Percentiles rank a stretch among this genome's conserved stretches.
Conservation (phyloP, 1,139 yeast genomes). For the Blastobotrys niveus region DNA sequence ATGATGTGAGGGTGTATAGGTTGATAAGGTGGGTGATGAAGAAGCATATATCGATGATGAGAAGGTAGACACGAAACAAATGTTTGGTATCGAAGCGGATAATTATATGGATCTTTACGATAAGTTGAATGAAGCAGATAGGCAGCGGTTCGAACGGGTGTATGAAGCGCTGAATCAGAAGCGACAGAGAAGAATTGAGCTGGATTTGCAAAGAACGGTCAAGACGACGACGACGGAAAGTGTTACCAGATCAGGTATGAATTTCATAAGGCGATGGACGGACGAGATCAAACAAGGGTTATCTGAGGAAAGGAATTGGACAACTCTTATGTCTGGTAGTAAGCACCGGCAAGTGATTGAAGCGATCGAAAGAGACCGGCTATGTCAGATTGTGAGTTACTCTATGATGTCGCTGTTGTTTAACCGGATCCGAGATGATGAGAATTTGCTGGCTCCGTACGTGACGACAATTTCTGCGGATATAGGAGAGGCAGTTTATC, state of each 20-base stretch:
- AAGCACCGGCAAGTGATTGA: too few species aligned
- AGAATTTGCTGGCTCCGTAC: too few species aligned
- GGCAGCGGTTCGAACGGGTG: slow-evolving; percentile 52
- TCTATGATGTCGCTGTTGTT: too few species aligned
- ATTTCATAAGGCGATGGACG: slow-evolving; percentile 64
- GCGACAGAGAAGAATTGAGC: slow-evolving; percentile 73
- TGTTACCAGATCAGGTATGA: slow-evolving; percentile 61
- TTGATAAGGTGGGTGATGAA: not conserved
- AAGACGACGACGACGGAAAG: slow-evolving; percentile 31
- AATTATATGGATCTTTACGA: slow-evolving; percentile 62
- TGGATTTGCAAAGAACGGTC: slow-evolving; percentile 42
- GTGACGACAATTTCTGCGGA: too few species aligned
- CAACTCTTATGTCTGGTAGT: too few species aligned
- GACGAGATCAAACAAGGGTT: slow-evolving; percentile 58
- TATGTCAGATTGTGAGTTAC: too few species aligned
- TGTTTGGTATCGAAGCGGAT: not conserved
- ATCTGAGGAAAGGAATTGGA: too few species aligned
- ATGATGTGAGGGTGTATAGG: too few species aligned
- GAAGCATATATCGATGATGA: not conserved
- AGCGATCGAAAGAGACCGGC: too few species aligned
- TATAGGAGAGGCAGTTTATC: too few species aligned
- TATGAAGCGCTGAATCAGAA: slow-evolving; percentile 64
- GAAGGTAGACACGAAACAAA: not conserved
- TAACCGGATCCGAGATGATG: too few species aligned
- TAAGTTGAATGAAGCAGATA: slow-evolving; percentile 44